Conservation (phyloP, 805 yeast genomes). For the Myxozyma udenii region DNA sequence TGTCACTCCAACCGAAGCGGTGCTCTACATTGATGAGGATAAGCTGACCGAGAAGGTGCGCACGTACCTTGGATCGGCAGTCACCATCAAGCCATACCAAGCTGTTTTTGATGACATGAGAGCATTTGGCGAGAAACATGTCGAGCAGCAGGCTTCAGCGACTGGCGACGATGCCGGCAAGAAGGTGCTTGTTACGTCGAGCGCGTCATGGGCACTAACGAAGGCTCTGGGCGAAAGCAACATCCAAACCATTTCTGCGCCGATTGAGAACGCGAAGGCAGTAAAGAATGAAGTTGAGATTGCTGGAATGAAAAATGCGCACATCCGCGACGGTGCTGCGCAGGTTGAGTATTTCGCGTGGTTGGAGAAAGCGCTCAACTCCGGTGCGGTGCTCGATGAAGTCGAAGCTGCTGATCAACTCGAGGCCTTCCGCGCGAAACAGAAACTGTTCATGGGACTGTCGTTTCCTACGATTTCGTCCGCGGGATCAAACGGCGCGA, state of each 20-base stretch:
- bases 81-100: slow-evolving; percentile 45
- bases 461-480: slow-evolving; percentile 74
- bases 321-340: slow-evolving; percentile 78
- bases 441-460: slow-evolving; percentile 50
- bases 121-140: slow-evolving; percentile 3
- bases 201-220: slow-evolving; percentile 66
- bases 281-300: slow-evolving; percentile 73
- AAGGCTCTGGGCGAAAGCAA: slow-evolving; percentile 46
- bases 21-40: slow-evolving; percentile 54
- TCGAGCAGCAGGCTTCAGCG: slow-evolving; percentile 31
- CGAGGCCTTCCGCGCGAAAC: slow-evolving; percentile 43
- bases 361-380: slow-evolving; percentile 60
- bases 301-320: slow-evolving; percentile 69
- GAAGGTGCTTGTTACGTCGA: slow-evolving; percentile 52
- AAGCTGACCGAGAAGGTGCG: slow-evolving; percentile 43
- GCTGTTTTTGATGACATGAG: slow-evolving; percentile 24
- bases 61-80: slow-evolving; percentile 44
- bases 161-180: slow-evolving; percentile 31
- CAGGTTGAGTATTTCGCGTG: slow-evolving; percentile 73
- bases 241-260: slow-evolving; percentile 48
- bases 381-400: slow-evolving; percentile 50
- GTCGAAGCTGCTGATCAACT: slow-evolving; percentile 55
- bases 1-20: slow-evolving; percentile 43
- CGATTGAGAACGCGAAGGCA: slow-evolving; percentile 65
- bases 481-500: slow-evolving; percentile 72